Evolutionary conservation across 345 rosid species (phyloP).

Genomic region (Ricinus communis): DNA sequence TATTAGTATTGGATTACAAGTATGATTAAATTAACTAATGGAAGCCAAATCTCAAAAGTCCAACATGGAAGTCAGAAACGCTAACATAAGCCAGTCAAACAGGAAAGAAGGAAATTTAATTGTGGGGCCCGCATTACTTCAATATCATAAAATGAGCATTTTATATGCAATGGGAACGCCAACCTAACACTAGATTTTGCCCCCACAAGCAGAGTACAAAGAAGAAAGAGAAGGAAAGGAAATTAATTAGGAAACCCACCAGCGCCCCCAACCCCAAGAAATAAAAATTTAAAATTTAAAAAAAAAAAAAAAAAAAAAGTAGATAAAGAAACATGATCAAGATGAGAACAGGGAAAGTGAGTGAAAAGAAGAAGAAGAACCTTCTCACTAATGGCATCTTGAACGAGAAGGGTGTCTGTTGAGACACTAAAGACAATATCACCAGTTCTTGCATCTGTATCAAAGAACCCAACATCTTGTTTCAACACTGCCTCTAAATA

Average conservation of each 20-base stretch:
- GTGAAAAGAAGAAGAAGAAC: conserved; percentile 28
- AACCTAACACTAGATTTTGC: conserved; percentile 24
- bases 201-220: not conserved
- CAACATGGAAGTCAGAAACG: conserved; percentile 19
- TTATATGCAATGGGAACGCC: conserved; percentile 18
- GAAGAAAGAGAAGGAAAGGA: not conserved
- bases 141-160: conserved; percentile 16
- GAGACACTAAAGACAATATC: conserved; percentile 98
- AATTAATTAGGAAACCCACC: not conserved
- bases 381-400: conserved; percentile 99
- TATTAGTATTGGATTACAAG: not conserved
- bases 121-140: conserved; percentile 47
- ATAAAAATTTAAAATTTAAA: not conserved
- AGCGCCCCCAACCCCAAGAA: too few species aligned
- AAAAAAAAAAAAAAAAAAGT: not conserved
- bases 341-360: conserved; percentile 1
- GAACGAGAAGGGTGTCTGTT: conserved; percentile 96
- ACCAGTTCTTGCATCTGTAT: conserved; percentile 98
- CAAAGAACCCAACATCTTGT: conserved; percentile 98
- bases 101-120: conserved; percentile 5
- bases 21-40: not conserved
- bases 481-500: conserved; percentile 91
- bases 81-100: conserved; percentile 48
- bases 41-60: conserved; percentile 22
- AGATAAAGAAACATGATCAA: not conserved